Conservation (phyloP, 2,329 filamentous ascomycete species). For the Verticillium nubilum region DNA sequence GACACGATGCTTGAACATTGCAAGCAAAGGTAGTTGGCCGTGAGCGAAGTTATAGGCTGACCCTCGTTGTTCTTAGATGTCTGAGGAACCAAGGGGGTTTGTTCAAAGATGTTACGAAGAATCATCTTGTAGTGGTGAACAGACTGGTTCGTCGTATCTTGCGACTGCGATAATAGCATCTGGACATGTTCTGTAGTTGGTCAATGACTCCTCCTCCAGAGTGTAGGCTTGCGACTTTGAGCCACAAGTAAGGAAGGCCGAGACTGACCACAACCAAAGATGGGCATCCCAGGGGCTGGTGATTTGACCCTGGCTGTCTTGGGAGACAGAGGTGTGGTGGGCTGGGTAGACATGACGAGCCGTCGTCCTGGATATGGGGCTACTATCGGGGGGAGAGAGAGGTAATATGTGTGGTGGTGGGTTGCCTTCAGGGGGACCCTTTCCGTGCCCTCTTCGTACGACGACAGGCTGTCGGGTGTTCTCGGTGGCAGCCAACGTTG, state of each 20-base stretch:
- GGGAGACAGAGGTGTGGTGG: constrained; percentile 45
- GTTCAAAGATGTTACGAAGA: constrained; percentile 65
- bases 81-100: constrained; percentile 58
- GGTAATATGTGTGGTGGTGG: neutral
- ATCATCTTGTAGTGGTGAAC: constrained; percentile 69
- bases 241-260: neutral
- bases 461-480: too few relatives aligned
- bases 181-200: constrained; percentile 61
- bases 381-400: neutral
- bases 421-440: too few relatives aligned
- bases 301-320: constrained; percentile 57
- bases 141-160: constrained; percentile 62
- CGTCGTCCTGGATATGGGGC: neutral
- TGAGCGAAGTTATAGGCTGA: constrained; percentile 53
- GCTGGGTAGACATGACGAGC: constrained; percentile 36
- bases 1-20: constrained; percentile 67
- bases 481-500: too few relatives aligned
- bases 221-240: constrained; percentile 4
- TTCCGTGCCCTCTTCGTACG: too few relatives aligned
- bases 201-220: constrained; percentile 5
- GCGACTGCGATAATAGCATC: constrained; percentile 54
- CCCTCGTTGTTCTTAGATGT: constrained; percentile 56
- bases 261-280: constrained; percentile 59
- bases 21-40: constrained; percentile 65
- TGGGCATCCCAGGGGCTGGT: constrained; percentile 50